Base-by-base conservation (phyloP, 208 protist species). In the Acanthamoeba lenticulata region DNA sequence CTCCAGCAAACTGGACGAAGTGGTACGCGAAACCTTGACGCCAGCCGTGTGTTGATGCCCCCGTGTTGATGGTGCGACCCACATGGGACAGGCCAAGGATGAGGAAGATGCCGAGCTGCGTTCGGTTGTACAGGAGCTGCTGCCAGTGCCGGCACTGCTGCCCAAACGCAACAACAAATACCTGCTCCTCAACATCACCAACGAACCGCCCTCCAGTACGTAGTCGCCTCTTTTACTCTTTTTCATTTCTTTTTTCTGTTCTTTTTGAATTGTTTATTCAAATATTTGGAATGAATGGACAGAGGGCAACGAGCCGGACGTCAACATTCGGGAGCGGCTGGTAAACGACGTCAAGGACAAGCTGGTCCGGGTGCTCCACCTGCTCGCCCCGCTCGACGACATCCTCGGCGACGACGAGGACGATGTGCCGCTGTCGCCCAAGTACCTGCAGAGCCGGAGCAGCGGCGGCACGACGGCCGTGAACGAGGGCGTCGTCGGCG, bases 331-430 rank as follows among this genome's bases (percentile, higher is more conserved):
- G 5, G 57, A 69, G 38, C 65, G 45, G 57, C 7, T 69, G 47
- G 52, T 90, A 52, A 90, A 62, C 83, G 83, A 90, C 52, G 47
- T 90, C 0, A 90, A 90, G 83, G 83, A 90, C 52, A 90, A 90
- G 34, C 83, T 90, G 29, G 47, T 62, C 4, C 47, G 57, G n/a
- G 83, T 90, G 36, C 57, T 90, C 17, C 57, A 69, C 52, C 27
- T 90, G 52, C 47, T 90, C 83, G 83, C 83, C 1, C 83, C 83
- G 52, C 40, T 90, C 7, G 83, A 90, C 38, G 83, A 90, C 52
- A 90, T 90, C 34, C 57, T 90, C 21, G 83, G 74, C 24, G 74
- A 85, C 34, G 74, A 85, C 74, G 74, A 85, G 34, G 74, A 85
- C 74, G 74, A 85, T 42, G 74, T 85, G 40, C 74, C 74, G 15